Conservation (phyloP, 2,329 filamentous ascomycete genomes). For the Aspergillus pseudoviridinutans region DNA sequence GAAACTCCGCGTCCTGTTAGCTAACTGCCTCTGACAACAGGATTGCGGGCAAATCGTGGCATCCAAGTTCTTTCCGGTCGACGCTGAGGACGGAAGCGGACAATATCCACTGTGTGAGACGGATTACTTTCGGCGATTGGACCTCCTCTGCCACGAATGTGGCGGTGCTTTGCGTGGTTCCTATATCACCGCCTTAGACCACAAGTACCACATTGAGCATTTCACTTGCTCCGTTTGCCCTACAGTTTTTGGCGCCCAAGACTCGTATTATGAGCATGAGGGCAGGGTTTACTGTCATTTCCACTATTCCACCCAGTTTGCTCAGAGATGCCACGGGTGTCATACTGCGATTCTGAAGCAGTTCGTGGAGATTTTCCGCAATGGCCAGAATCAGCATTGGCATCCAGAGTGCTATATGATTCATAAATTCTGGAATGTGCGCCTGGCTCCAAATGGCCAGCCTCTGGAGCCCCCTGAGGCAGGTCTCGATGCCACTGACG, state of each 20-base stretch:
- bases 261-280: slow-evolving; percentile 98
- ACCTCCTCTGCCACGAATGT: slow-evolving; percentile 86
- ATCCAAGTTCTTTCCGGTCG: slow-evolving; percentile 97
- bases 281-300: slow-evolving; percentile 97
- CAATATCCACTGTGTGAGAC: slow-evolving; percentile 97
- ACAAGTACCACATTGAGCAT: slow-evolving; percentile 98
- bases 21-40: slow-evolving; percentile 46
- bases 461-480: slow-evolving; percentile 41
- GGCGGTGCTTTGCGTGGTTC: slow-evolving; percentile 89
- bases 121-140: slow-evolving; percentile 91
- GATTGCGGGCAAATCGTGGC: slow-evolving; percentile 96
- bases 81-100: slow-evolving; percentile 73
- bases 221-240: slow-evolving; percentile 97
- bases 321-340: slow-evolving; percentile 92
- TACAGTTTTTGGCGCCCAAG: slow-evolving; percentile 95
- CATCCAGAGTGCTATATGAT: slow-evolving; percentile 99
- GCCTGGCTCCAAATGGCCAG: slow-evolving; percentile 63
- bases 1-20: slow-evolving; percentile 5
- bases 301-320: slow-evolving; percentile 96
- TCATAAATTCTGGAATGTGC: slow-evolving; percentile 99
- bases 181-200: slow-evolving; percentile 95
- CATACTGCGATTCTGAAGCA: slow-evolving; percentile 97
- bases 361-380: slow-evolving; percentile 97
- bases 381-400: slow-evolving; percentile 98
- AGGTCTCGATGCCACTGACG: slow-evolving; percentile 58